Conservation (phyloP, 2,329 filamentous ascomycete species). For the Arthrobotrys musiformis region DNA sequence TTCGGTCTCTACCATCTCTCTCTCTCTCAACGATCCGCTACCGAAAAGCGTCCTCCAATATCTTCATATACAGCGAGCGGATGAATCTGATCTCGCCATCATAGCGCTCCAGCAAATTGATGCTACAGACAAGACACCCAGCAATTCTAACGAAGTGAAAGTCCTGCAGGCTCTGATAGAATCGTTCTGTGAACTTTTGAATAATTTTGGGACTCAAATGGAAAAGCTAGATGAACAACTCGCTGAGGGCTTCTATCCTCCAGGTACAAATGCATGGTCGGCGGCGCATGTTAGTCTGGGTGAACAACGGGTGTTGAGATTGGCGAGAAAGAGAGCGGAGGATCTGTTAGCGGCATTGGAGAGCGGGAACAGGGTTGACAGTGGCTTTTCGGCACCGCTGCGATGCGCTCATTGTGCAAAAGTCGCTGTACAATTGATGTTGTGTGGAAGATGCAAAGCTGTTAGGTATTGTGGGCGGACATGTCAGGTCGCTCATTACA, state of each 20-base stretch:
- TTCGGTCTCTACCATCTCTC: constrained; percentile 61
- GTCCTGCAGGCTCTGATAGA: constrained; percentile 61
- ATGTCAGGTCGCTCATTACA: constrained; percentile 61
- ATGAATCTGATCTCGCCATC: constrained; percentile 60
- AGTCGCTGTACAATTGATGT: constrained; percentile 60
- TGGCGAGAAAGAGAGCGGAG: constrained; percentile 61
- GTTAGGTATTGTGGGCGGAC: constrained; percentile 60
- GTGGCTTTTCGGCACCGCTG: constrained; percentile 6
- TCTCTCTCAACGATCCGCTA: constrained; percentile 61
- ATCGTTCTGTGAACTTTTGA: constrained; percentile 60
- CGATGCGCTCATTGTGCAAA: constrained; percentile 60
- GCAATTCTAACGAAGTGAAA: constrained; percentile 61
- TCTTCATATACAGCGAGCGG: constrained; percentile 62
- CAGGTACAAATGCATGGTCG: constrained; percentile 62
- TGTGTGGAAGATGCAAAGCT: constrained; percentile 61
- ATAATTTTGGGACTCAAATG: constrained; percentile 60
- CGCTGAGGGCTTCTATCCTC: constrained; percentile 60
- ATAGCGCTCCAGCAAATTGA: constrained; percentile 58
- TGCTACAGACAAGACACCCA: constrained; percentile 59
- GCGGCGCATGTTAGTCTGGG: constrained; percentile 59
- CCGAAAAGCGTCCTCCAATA: constrained; percentile 62
- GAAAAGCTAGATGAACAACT: constrained; percentile 61
- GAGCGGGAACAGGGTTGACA: constrained; percentile 3
- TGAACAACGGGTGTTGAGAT: constrained; percentile 61
- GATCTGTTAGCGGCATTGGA: constrained; percentile 58